Evolutionary conservation across 1,139 yeast genomes (phyloP), one percentile per base, ranked within the genome.

Genomic region (Yamadazyma sp.): DNA sequence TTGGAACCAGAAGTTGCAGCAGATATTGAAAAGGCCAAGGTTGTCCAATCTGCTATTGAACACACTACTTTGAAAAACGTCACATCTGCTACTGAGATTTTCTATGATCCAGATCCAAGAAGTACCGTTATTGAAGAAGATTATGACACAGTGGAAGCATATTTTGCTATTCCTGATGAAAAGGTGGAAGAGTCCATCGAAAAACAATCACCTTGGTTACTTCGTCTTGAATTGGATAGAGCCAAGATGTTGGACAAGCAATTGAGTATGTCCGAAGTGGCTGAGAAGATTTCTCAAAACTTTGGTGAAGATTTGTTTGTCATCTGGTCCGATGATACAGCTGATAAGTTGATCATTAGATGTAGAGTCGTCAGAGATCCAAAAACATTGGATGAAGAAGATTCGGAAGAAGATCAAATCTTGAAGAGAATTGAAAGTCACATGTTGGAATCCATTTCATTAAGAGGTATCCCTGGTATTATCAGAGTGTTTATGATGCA

Each of bases 241-340:
- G 97, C 98, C 36, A 92, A 92, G 69, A 88, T 94, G 96, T 85
- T 91, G 56, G 98, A 94, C 70, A 91, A 92, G 66, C 96, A 92
- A 64, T 78, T 94, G 61, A 88, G 96, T 7, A 92, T 94, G 98
- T 88, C 95, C 47, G 97, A 92, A 70, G 98, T 94, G 43, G 98
- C 98, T 26, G 95, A 89, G 54, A 89, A 86, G 73, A 94, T 94
- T 48, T 85, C 92, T 46, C 92, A 86, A 57, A 86, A 88, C 50
- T 94, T 92, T 62, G 95, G 92, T 43, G 95, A 89, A 56, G 98
- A 92, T 66, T 72, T 92, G 68, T 92, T 91, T 58, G 96, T 94
- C 38, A 92, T 94, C 59, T 94, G 98, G 98, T 89, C 97, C 36
- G 98, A 94, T 73, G 99, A 94, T 73, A 91, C 95, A 56, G 97